Evolutionary conservation across 352 stramenopile genomes (phyloP).

Genomic region (Phytophthora agathidicida): DNA sequence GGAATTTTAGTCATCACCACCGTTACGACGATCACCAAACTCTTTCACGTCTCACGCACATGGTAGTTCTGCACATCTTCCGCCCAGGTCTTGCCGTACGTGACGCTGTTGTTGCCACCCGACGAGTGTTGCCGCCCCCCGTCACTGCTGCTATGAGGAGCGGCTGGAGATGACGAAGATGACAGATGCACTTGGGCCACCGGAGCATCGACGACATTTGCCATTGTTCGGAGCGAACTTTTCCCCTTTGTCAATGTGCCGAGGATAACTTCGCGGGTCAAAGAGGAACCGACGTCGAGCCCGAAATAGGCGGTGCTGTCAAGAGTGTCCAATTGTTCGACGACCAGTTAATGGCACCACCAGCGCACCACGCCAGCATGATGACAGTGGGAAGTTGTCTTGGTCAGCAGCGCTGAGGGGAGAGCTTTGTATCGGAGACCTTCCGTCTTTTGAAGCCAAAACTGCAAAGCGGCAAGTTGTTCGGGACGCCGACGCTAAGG

Average conservation of each 20-base stretch:
- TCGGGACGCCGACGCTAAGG: constrained; percentile 11
- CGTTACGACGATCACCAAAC: constrained; percentile 10
- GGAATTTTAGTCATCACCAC: background rate
- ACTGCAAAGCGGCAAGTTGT: constrained; percentile 12
- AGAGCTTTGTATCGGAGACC: too few species aligned
- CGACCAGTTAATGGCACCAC: background rate
- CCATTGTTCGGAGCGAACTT: too few species aligned
- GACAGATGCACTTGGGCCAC: constrained; percentile 1
- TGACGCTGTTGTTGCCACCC: constrained; percentile 23
- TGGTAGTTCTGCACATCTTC: constrained; percentile 67
- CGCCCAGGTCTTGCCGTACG: constrained; percentile 53
- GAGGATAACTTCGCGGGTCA: background rate
- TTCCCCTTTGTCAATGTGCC: too few species aligned
- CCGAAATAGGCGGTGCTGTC: constrained; percentile 25
- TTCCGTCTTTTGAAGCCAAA: constrained; percentile 14
- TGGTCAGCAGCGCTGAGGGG: too few species aligned
- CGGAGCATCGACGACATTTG: constrained; percentile 2
- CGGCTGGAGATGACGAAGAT: background rate
- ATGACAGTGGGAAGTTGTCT: too few species aligned
- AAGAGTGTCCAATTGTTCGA: constrained; percentile 14
- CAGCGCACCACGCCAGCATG: background rate
- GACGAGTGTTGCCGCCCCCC: constrained; percentile 7
- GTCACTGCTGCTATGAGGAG: background rate
- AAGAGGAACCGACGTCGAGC: background rate
- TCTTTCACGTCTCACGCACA: constrained; percentile 23